Evolutionary conservation across 2,329 filamentous ascomycete genomes (phyloP).

Genomic region (Chaetomium globosum): DNA sequence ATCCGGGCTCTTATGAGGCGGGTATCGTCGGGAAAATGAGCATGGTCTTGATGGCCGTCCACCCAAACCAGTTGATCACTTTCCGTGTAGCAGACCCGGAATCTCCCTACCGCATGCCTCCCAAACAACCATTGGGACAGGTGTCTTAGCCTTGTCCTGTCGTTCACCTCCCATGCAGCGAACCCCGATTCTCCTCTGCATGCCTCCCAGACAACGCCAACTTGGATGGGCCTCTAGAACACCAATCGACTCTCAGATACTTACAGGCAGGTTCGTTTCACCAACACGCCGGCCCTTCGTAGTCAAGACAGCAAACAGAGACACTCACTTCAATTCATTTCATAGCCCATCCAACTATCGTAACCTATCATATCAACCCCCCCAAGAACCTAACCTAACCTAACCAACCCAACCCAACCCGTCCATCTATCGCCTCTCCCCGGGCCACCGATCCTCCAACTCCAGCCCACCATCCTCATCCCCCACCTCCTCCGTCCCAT

Average conservation of each 20-base stretch:
- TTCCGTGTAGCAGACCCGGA: background rate
- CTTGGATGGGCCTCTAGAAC: background rate
- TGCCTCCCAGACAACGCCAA: too few species aligned
- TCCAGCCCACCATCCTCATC: conserved; percentile 32
- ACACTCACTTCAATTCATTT: background rate
- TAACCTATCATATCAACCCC: background rate
- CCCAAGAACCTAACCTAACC: background rate
- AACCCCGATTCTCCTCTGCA: too few species aligned
- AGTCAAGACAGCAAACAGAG: background rate
- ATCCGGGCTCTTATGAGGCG: background rate
- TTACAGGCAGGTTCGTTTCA: background rate
- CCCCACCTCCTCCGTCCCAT: conserved; percentile 35
- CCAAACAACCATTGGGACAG: background rate
- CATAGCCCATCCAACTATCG: background rate
- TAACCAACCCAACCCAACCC: background rate
- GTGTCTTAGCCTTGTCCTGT: too few species aligned
- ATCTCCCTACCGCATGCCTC: background rate
- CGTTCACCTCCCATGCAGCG: too few species aligned
- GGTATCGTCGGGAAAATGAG: background rate
- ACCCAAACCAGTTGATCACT: background rate
- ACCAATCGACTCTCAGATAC: background rate
- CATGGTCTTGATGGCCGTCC: background rate
- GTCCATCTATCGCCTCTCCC: background rate
- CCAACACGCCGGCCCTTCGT: background rate
- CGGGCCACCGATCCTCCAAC: conserved; percentile 26